These are phyloP conservation scores for Primulina eburnea DNA, from an alignment of 257 asterid genomes.

Conservation along the genomic window DNA sequence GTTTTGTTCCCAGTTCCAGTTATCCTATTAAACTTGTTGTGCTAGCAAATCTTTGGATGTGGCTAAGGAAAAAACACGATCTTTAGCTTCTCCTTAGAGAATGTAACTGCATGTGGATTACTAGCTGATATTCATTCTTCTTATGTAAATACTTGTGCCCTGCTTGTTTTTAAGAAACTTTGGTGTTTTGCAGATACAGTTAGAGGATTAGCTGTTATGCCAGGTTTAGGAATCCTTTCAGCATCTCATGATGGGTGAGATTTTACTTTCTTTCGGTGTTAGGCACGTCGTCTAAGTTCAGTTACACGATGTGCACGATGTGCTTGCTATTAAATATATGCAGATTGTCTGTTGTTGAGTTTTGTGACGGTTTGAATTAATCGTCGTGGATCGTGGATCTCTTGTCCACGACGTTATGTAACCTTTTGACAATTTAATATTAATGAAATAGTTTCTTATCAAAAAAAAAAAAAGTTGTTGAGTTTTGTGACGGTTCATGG, in stretches of 20 bases:
- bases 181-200: conserved; percentile 70
- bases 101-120: background rate
- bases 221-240: conserved; percentile 78
- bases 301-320: conserved; percentile 13
- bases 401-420: too few species aligned
- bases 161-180: background rate
- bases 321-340: conserved; percentile 11
- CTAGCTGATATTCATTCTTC: background rate
- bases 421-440: too few species aligned
- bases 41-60: conserved; percentile 6
- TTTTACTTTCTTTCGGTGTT: conserved; percentile 15
- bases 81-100: background rate
- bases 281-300: conserved; percentile 3
- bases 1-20: background rate
- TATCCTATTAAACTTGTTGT: conserved; percentile 1
- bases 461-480: too few species aligned
- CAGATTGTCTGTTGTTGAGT: conserved; percentile 12
- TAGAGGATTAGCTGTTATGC: conserved; percentile 85
- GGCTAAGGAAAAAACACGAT: conserved; percentile 5
- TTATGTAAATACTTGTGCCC: background rate
- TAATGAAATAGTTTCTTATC: too few species aligned
- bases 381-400: too few species aligned
- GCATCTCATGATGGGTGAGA: conserved; percentile 97
- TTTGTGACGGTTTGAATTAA: conserved; percentile 2
- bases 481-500: conserved; percentile 7